A percentile compares a stretch with the other conserved stretches of the same genome.
These are phyloP conservation scores for Guyanaporus albipodus DNA, from an alignment of 768 basidiomycete genomes.

Conservation along the genomic window DNA sequence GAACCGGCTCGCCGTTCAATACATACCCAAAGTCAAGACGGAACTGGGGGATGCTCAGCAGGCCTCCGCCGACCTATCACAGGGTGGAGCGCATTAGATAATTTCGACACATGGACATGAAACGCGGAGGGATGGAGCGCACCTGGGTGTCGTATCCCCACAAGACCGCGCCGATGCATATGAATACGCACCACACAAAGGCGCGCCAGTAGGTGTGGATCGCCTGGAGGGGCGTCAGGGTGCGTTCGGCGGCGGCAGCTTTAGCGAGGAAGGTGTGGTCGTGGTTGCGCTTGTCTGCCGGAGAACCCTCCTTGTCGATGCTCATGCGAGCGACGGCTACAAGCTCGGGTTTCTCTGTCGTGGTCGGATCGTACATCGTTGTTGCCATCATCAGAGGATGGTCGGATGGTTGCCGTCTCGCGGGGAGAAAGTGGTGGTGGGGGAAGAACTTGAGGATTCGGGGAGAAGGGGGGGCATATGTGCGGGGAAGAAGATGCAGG, in stretches of 20 bases:
- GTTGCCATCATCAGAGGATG: too few relatives aligned
- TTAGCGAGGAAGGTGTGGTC: slow-evolving; percentile 22
- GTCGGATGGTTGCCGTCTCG: too few relatives aligned
- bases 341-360: slow-evolving; percentile 8
- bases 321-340: background rate
- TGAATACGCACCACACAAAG: slow-evolving; percentile 22
- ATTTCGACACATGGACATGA: too few relatives aligned
- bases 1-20: background rate
- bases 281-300: background rate
- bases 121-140: slow-evolving; percentile 1
- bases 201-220: slow-evolving; percentile 25
- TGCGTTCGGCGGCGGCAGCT: slow-evolving; percentile 21
- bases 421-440: too few relatives aligned
- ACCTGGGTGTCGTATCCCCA: slow-evolving; percentile 27
- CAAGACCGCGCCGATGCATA: slow-evolving; percentile 23
- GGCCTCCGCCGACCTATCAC: slow-evolving; percentile 17
- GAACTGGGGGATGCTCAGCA: slow-evolving; percentile 22
- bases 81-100: too few relatives aligned
- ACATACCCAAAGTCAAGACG: slow-evolving; percentile 26
- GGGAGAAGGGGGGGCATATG: too few relatives aligned
- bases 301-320: slow-evolving; percentile 8
- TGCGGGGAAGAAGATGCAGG: too few relatives aligned
- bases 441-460: too few relatives aligned
- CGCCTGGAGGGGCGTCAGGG: slow-evolving; percentile 17
- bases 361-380: background rate